These are phyloP conservation scores for Ceratopteris richardii DNA, from an alignment of 75 land plant species.

Conservation along the genomic window DNA sequence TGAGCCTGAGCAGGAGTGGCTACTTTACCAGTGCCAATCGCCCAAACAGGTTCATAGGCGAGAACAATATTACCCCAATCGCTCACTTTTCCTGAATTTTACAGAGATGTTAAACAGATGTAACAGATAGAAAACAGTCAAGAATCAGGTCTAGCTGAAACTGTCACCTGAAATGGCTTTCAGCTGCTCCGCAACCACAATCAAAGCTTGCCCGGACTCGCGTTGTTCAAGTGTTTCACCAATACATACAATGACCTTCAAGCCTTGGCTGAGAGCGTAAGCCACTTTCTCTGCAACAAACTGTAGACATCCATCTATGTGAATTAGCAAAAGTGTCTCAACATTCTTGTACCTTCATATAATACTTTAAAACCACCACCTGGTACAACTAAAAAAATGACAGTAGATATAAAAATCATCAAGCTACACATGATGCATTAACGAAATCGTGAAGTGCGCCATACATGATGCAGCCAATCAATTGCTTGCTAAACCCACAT, in stretches of 20 bases:
- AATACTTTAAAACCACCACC: no score
- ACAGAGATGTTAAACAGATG: neutral
- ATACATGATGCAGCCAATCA: no score
- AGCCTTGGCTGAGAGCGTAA: slow-evolving; percentile 25
- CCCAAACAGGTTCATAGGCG: slow-evolving; percentile 98
- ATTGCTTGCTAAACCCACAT: no score
- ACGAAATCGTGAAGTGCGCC: no score
- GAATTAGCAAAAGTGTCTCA: neutral
- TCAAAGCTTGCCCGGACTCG: slow-evolving; percentile 14
- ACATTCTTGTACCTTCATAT: no score
- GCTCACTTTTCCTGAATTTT: slow-evolving; percentile 44
- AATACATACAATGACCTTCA: slow-evolving; percentile 27
- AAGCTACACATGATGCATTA: no score
- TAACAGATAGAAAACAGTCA: neutral
- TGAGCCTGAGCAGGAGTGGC: slow-evolving; percentile 93
- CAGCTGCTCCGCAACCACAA: slow-evolving; percentile 15
- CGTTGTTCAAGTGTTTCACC: slow-evolving; percentile 29
- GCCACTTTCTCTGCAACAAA: slow-evolving; percentile 25
- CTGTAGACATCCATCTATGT: slow-evolving; percentile 2
- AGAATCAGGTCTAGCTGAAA: neutral
- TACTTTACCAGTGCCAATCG: slow-evolving; percentile 96
- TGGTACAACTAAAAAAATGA: no score
- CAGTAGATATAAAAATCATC: no score
- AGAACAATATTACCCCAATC: slow-evolving; percentile 76
- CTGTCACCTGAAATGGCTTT: slow-evolving; percentile 24